Base-by-base conservation (phyloP, 371 early-diverging fungal genomes). In the Mucor sp. region DNA sequence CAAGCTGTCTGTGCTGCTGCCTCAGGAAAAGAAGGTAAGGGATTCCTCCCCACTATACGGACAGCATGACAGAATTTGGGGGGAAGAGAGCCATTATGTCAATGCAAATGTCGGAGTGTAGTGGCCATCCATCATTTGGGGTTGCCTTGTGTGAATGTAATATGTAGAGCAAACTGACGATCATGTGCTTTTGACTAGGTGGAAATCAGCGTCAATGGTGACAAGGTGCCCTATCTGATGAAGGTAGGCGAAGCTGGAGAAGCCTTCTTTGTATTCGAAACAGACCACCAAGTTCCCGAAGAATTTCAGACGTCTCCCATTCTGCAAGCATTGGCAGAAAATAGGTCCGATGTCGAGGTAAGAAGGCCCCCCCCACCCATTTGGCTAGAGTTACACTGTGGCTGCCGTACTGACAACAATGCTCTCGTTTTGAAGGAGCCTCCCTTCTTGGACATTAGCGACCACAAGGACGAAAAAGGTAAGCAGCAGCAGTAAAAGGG, bases 211-310 rank as follows among this genome's bases (percentile, higher is more conserved):
- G 92, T 99, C 59, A 99, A 99, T 85, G 97, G 92, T 55, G 70
- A 83, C 63, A 62, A 76, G 0, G 87, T 90, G 17, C 89, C 93
- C 68, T 87, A 95, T 69, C 85, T 83, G 7, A 99, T 99, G 98
- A 98, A 97, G 69, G 89, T 99, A 4, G 99, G 99, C n/a, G 97
- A 97, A 58, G 94, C 97, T 27, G 99, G 99, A 15, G 99, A 99
- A 77, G 95, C 97, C 2, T 99, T 96, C 75, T 99, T 99, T 85
- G 98, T 99, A 9, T 87, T 95, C 56, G 94, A 95, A 74, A 89
- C 95, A 12, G 92, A 93, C 30, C 89, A 88, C 66, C 85, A 92
- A 21, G 95, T 95, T 4, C 95, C 96, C 14, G 87, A 90, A 63
- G 95, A 95, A 70, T 93, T 93, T 69, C 94, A 91, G 55, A 97